Percentiles rank a stretch among this genome's conserved stretches.
Evolutionary conservation across 495 filamentous ascomycete genomes (phyloP).

Genomic region (Alectoria sarmentosa): DNA sequence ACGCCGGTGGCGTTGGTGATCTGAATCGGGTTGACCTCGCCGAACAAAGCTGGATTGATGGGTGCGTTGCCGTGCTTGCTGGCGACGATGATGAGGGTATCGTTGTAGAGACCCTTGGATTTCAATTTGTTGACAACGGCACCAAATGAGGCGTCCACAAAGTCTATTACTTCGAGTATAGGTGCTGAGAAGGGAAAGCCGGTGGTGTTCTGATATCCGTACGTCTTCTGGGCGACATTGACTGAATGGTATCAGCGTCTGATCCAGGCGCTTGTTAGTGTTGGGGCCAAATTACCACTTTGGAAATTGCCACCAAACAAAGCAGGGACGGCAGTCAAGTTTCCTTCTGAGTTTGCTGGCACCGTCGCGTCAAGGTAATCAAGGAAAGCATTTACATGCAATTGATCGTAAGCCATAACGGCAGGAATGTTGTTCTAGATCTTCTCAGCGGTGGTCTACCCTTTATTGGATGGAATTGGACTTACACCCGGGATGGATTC

Average conservation of each 20-base stretch:
- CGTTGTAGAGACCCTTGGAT: conserved; percentile 28
- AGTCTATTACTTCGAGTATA: conserved; percentile 27
- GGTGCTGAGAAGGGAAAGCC: conserved; percentile 25
- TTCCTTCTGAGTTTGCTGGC: conserved; percentile 26
- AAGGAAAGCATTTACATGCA: conserved; percentile 33
- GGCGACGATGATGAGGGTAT: conserved; percentile 34
- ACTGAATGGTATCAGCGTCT: conserved; percentile 16
- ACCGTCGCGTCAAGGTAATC: conserved; percentile 30
- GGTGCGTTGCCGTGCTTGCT: conserved; percentile 36
- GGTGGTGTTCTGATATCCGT: conserved; percentile 30
- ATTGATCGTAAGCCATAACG: conserved; percentile 31
- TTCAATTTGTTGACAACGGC: conserved; percentile 29
- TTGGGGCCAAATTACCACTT: neutral
- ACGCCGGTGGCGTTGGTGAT: conserved; percentile 28
- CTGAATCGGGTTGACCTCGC: conserved; percentile 25
- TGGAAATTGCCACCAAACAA: conserved; percentile 38
- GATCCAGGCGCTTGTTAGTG: neutral
- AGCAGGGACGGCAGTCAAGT: conserved; percentile 26
- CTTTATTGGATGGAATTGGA: neutral
- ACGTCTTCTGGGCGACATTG: conserved; percentile 32
- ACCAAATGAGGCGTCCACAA: conserved; percentile 28
- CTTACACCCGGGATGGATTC: conserved; percentile 1
- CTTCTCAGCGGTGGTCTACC: neutral
- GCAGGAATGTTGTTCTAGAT: conserved; percentile 23
- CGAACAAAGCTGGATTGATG: conserved; percentile 30